Percentiles rank a stretch among this genome's conserved stretches.
Evolutionary conservation across 148 eudicot genomes (phyloP).

Genomic region (Nepenthes gracilis): DNA sequence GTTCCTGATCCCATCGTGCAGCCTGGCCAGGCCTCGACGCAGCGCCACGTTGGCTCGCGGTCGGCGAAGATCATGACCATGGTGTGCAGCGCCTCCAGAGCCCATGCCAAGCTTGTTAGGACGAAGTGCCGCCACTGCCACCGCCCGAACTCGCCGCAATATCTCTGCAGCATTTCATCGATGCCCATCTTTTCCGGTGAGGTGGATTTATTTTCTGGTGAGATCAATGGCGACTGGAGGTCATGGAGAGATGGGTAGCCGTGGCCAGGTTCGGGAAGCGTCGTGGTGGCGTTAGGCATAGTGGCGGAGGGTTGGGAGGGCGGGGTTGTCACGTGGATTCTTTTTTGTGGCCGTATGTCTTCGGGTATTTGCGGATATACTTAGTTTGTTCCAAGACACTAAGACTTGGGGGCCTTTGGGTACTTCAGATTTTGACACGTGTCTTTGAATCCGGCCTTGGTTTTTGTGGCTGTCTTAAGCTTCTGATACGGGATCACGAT

Average conservation of each 20-base stretch:
- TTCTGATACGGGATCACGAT: no score
- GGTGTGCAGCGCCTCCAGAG: slow-evolving; percentile 83
- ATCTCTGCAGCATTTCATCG: slow-evolving; percentile 56
- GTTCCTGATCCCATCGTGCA: slow-evolving; percentile 10
- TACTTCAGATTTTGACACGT: no score
- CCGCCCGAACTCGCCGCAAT: slow-evolving; percentile 83
- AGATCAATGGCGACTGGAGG: slow-evolving; percentile 16
- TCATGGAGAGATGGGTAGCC: background rate
- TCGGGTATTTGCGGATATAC: no score
- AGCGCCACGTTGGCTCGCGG: slow-evolving; percentile 71
- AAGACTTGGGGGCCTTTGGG: no score
- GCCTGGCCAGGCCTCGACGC: slow-evolving; percentile 14
- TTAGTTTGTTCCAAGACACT: no score
- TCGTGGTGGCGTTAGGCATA: background rate
- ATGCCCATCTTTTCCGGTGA: slow-evolving; percentile 31
- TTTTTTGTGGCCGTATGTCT: no score
- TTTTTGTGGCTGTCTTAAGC: no score
- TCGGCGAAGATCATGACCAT: slow-evolving; percentile 96
- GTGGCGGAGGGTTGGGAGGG: background rate
- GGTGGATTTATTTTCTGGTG: background rate
- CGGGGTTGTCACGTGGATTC: background rate
- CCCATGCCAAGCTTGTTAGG: slow-evolving; percentile 77
- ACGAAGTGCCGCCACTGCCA: slow-evolving; percentile 78
- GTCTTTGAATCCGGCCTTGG: no score
- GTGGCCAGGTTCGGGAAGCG: background rate